phyloP scores from a whole-genome alignment of 106 monocot genomes.

The Agapanthus africanus region DNA sequence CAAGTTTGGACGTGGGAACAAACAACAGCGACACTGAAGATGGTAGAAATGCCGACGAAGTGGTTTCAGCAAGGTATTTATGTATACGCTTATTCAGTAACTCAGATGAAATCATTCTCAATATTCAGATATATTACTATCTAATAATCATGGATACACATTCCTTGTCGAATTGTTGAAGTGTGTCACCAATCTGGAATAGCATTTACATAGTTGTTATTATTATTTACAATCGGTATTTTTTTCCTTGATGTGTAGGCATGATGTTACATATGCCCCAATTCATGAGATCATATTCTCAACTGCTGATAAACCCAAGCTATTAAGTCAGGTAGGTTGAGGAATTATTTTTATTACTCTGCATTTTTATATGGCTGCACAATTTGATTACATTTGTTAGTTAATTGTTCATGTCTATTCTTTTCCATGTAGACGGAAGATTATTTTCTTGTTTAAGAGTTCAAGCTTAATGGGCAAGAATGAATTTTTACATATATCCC shows the following conservation, averaged over 20 bases:
- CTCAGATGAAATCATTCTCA: neutral
- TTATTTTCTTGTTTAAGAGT: neutral
- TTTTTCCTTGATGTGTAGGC: slow-evolving; percentile 22
- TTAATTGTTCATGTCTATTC: neutral
- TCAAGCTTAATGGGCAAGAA: neutral
- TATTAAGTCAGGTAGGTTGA: slow-evolving; percentile 53
- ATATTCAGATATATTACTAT: slow-evolving; percentile 1
- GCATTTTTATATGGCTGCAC: neutral
- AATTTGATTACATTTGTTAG: neutral
- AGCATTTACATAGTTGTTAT: neutral
- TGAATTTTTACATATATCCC: neutral
- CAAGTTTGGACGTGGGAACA: slow-evolving; percentile 39
- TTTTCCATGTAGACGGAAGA: neutral
- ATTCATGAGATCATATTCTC: slow-evolving; percentile 64
- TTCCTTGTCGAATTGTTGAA: neutral
- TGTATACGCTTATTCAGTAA: neutral
- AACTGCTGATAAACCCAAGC: slow-evolving; percentile 62
- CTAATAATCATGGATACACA: neutral
- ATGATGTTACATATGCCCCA: slow-evolving; percentile 27
- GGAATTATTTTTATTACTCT: slow-evolving; percentile 5
- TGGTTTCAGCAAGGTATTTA: slow-evolving; percentile 38
- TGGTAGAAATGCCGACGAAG: slow-evolving; percentile 22
- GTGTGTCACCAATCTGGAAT: neutral
- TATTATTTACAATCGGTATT: neutral
- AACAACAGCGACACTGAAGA: slow-evolving; percentile 27